Evolutionary conservation across 2,329 filamentous ascomycete genomes (phyloP).

Genomic region (Nemania abortiva): DNA sequence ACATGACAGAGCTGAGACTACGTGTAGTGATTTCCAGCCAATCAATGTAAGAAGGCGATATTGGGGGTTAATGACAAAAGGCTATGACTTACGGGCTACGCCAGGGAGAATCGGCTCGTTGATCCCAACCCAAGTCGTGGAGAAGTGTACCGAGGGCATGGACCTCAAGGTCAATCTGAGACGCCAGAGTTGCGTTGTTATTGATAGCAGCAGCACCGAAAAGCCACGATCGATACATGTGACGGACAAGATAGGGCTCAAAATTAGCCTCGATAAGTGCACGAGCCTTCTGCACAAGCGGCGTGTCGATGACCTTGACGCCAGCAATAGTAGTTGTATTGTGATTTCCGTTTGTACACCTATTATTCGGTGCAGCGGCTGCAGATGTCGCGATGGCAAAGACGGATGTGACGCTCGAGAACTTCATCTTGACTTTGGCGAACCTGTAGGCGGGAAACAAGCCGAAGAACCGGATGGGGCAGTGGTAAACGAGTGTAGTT

Average conservation of each 20-base stretch:
- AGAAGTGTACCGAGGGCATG: conserved; percentile 43
- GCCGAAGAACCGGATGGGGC: neutral
- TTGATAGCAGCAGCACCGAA: conserved; percentile 42
- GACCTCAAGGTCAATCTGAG: conserved; percentile 42
- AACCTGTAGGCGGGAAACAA: neutral
- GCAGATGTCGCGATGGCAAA: conserved; percentile 31
- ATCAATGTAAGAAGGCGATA: neutral
- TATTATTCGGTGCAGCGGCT: conserved; percentile 29
- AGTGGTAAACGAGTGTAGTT: neutral
- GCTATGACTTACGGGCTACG: neutral
- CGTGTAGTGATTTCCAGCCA: neutral
- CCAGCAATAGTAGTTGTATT: conserved; percentile 44
- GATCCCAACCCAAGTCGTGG: conserved; percentile 48
- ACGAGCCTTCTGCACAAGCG: conserved; percentile 41
- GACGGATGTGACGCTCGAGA: conserved; percentile 30
- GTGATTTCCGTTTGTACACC: conserved; percentile 36
- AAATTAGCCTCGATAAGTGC: conserved; percentile 39
- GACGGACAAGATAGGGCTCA: conserved; percentile 39
- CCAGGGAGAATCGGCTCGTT: conserved; percentile 35
- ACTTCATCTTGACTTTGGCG: conserved; percentile 32
- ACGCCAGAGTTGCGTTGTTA: conserved; percentile 43
- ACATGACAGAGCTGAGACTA: neutral
- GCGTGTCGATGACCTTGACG: conserved; percentile 44
- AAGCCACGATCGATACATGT: conserved; percentile 44
- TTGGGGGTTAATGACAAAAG: neutral